Evolutionary conservation across 441 rosid genomes (phyloP), one percentile per base, ranked within the genome.

Genomic region (Populus hybrid): DNA sequence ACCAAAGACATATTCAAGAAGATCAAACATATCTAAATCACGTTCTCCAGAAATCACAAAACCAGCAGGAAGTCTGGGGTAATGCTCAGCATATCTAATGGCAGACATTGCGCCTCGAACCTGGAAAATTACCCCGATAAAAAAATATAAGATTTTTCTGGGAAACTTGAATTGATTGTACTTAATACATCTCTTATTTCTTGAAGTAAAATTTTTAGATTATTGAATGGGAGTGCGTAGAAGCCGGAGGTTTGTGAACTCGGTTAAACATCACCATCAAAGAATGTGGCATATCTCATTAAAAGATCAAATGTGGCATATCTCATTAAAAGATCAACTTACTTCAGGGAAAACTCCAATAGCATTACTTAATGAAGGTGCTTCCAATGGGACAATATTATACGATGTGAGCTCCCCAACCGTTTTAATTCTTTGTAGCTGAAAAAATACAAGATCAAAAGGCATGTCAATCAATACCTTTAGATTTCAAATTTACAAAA

Each of bases 351-450:
- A 93, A 73, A 87, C 78, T 80, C 98, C 90, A 78, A 94, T 93
- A 70, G 87, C 98, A 89, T 94, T 97, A 66, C 98, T 92, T 81
- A 93, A 77, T 61, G 95, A 82, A 26, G 97, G 97, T 45, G 91
- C 95, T 81, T 97, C 99, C 76, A 97, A 75, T 63, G 99, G 99
- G 50, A 97, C 94, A 79, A 94, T 97, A 77, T 97, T 97, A 87
- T 93, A 97, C 9, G 99, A 89, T 31, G 81, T 86, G 74, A 91
- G 92, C 82, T 97, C 99, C 78, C 90, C 98, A 67, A 87, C 92
- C 67, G 72, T 87, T 82, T 90, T 94, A 42, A 94, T 88, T 86
- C 93, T 86, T 78, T 82, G 90, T 82, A 97, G 77, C 99, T 97
- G 87, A 75, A 84, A 86, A 76, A 66, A 79, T 38, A 81, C 71